Conservation (phyloP, 441 rosid genomes). For the Monsonia emarginata region DNA sequence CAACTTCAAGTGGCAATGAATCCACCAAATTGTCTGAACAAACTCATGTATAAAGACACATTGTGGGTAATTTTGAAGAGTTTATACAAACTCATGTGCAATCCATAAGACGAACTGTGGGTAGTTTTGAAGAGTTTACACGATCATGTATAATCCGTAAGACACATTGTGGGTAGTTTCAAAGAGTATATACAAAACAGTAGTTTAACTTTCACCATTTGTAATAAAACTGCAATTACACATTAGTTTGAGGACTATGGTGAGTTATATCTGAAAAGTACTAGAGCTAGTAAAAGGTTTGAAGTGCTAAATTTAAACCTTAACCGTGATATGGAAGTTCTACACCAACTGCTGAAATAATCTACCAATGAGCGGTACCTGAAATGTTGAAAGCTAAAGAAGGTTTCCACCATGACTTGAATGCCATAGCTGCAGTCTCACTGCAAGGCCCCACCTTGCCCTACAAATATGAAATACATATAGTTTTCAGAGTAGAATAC, state of each 20-base stretch:
- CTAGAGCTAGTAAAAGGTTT: background rate
- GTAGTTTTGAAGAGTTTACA: background rate
- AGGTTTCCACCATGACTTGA: conserved; percentile 98
- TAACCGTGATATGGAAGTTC: background rate
- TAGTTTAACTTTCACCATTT: background rate
- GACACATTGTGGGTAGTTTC: background rate
- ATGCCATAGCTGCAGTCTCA: conserved; percentile 65
- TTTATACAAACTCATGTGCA: background rate
- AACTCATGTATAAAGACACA: background rate
- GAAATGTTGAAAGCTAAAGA: conserved; percentile 73
- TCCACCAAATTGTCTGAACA: background rate
- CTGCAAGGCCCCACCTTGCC: conserved; percentile 80
- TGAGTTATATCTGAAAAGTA: background rate
- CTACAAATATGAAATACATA: conserved; percentile 28
- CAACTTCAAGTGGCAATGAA: no score
- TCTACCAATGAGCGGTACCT: conserved; percentile 27
- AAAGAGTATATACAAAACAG: background rate
- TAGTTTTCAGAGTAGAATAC: background rate
- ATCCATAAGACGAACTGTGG: background rate
- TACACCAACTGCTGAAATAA: background rate
- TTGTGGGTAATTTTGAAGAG: background rate
- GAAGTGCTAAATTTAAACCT: background rate
- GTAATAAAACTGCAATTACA: background rate
- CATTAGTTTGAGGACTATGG: background rate
- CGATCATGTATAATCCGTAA: background rate